Base-by-base conservation (phyloP, 2,329 filamentous ascomycete genomes). In the Diaporthe ampelina region DNA sequence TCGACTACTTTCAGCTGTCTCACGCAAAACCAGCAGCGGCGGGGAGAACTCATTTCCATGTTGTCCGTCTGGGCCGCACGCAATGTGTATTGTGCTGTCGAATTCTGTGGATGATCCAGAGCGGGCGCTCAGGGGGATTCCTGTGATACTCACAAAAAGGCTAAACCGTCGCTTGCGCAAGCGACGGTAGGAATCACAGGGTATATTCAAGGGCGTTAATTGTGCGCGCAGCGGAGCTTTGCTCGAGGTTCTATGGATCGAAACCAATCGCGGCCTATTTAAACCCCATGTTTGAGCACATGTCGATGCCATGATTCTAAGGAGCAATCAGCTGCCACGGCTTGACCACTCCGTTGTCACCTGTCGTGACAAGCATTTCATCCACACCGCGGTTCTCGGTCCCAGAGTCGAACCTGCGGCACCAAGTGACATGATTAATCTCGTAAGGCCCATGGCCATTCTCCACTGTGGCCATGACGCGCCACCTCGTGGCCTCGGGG, bases 401-500 rank as follows among this genome's bases (percentile, higher is more conserved):
- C 0, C 86, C 92, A 67, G 88, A 87, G 81, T 98, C 95, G 73
- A 91, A 93, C 73, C 95, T 88, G 78, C 89, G 90, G 77, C 95
- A 95, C 97, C 97, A 99, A 2, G 91, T 91, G 65, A 97, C 89
- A 83, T 98, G 95, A 80, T 99, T 99, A 77, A 98, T 89, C 84
- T 99, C 97, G 80, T 96, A 98, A 3, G 97, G 94, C 0, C 95
- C 95, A 82, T 99, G 97, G 2, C 93, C 94, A 45, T 92, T 92
- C 63, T 92, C 88, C 1, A 94, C 81, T n/a, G 90, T 89, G 0
- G 91, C 90, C 21, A 97, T 80, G 4, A 96, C 83, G 9, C 88
- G 86, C 97, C 97, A 98, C 75, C 90, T 88, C 1, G 88, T 90
- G 58, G 81, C 77, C 43, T 59, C 75, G 11, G 72, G 13, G 11